These are phyloP conservation scores for Dalbergia cultrata DNA, from an alignment of 306 rosid genomes.

Conservation along the genomic window DNA sequence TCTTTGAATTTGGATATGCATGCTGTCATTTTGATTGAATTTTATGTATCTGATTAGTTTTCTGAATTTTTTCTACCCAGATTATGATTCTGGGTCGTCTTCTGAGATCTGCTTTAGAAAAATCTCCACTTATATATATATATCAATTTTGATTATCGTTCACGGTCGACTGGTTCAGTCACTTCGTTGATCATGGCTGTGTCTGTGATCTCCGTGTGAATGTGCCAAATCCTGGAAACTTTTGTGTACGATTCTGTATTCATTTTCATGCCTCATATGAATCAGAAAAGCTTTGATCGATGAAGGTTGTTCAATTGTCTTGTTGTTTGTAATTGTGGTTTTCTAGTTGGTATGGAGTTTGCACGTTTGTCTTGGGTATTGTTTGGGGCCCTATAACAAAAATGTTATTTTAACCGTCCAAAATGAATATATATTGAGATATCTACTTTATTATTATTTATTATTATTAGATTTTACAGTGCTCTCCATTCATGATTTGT, in stretches of 20 bases:
- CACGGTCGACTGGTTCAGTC: neutral
- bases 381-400: neutral
- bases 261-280: conserved; percentile 21
- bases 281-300: conserved; percentile 21
- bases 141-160: conserved; percentile 33
- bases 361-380: neutral
- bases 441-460: too few species aligned
- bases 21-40: conserved; percentile 44
- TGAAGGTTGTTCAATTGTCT: conserved; percentile 14
- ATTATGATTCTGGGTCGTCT: neutral
- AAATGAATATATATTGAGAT: too few species aligned
- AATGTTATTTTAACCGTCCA: too few species aligned
- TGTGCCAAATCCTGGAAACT: neutral
- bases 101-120: conserved; percentile 43
- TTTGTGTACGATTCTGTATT: conserved; percentile 42
- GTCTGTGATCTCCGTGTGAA: conserved; percentile 45
- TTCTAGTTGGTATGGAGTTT: neutral
- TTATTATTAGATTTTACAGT: too few species aligned
- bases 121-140: conserved; percentile 1
- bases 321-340: conserved; percentile 1
- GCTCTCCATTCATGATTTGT: too few species aligned
- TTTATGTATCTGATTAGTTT: conserved; percentile 18
- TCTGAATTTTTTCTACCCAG: neutral
- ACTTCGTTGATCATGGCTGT: neutral
- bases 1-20: conserved; percentile 47